Conservation (phyloP, 371 early-diverging fungal genomes). For the Circinella umbellata region DNA sequence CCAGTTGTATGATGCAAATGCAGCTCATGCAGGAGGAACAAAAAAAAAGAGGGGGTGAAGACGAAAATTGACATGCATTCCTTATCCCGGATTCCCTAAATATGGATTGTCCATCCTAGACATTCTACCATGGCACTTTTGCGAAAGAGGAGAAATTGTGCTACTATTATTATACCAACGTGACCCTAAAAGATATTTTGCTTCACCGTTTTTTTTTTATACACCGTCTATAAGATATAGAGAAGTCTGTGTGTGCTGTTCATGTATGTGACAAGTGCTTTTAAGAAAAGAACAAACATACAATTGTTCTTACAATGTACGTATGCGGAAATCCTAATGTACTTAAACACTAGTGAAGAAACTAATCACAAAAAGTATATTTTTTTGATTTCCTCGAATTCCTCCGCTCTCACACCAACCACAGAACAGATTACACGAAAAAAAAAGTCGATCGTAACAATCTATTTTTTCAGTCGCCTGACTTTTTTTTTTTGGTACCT, state of each 20-base stretch:
- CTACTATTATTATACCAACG: not conserved
- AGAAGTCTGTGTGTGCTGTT: not conserved
- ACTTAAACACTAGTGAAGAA: too few species aligned
- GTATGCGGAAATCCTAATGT: too few species aligned
- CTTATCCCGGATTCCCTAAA: not conserved
- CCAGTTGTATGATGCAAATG: not conserved
- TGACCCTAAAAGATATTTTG: not conserved
- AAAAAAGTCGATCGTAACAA: constrained; percentile 1
- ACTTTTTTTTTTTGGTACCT: constrained; percentile 17
- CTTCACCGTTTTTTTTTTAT: not conserved
- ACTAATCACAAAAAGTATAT: too few species aligned
- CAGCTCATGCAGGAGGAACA: not conserved
- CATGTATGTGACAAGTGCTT: too few species aligned
- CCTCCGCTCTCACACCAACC: not conserved
- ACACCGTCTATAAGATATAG: not conserved
- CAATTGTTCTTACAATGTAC: too few species aligned
- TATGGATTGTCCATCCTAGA: not conserved
- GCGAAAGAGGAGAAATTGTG: not conserved
- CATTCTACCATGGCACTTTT: not conserved
- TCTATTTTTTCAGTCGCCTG: constrained; percentile 12
- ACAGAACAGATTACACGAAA: not conserved
- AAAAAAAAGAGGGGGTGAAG: too few species aligned
- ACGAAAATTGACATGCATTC: not conserved
- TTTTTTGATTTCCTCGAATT: not conserved
- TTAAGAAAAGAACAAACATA: too few species aligned